These are phyloP conservation scores for Deinandra increscens DNA, from an alignment of 129 eudicot species.

Conservation along the genomic window DNA sequence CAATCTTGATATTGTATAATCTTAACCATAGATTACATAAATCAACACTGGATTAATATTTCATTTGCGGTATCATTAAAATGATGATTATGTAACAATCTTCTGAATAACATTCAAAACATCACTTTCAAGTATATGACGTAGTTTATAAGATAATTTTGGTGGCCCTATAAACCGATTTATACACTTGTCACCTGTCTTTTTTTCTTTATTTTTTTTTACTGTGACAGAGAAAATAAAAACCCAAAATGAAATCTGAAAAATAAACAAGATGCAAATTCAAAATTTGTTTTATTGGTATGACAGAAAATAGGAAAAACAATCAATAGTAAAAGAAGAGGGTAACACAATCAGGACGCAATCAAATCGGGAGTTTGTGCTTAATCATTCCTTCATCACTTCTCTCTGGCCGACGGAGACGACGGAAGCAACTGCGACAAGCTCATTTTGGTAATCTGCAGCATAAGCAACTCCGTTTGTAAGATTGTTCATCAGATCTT, in stretches of 20 bases:
- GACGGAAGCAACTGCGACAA: conserved; percentile 22
- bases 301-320: neutral
- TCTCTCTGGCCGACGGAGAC: conserved; percentile 34
- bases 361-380: conserved; percentile 37
- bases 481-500: conserved; percentile 36
- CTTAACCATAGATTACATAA: too few species aligned
- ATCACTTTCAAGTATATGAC: too few species aligned
- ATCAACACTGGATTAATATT: too few species aligned
- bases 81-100: too few species aligned
- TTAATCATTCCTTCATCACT: conserved; percentile 34
- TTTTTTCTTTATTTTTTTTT: too few species aligned
- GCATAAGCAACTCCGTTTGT: conserved; percentile 27
- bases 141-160: too few species aligned
- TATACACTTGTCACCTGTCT: too few species aligned
- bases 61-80: too few species aligned
- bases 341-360: conserved; percentile 32
- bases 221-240: too few species aligned
- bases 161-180: too few species aligned
- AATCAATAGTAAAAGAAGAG: conserved; percentile 21
- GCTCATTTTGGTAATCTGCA: conserved; percentile 24
- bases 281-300: neutral
- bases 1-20: too few species aligned
- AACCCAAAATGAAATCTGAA: neutral
- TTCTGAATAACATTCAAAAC: too few species aligned
- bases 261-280: neutral